Evolutionary conservation across 2,329 filamentous ascomycete genomes (phyloP).

Genomic region (Microdochium nivale): DNA sequence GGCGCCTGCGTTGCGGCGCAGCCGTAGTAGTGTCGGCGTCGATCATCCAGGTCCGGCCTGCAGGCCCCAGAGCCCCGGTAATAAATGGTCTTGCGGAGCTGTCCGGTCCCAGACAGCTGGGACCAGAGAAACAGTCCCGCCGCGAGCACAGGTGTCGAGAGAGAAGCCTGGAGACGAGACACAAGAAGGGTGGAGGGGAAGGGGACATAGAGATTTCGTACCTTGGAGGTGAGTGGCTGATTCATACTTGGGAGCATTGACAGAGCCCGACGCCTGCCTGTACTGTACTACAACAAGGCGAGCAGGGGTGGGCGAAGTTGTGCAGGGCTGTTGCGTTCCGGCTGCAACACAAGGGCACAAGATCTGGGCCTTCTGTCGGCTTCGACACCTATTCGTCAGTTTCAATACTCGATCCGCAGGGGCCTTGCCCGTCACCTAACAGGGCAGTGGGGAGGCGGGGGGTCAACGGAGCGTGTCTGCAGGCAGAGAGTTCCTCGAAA

Average conservation of each 20-base stretch:
- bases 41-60: neutral
- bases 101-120: neutral
- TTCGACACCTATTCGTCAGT: neutral
- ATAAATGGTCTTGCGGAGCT: neutral
- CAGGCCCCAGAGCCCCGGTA: neutral
- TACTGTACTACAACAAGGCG: neutral
- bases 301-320: neutral
- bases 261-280: neutral
- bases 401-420: neutral
- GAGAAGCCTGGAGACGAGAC: neutral
- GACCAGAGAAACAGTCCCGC: neutral
- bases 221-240: neutral
- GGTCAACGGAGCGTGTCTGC: neutral
- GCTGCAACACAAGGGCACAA: neutral
- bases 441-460: neutral
- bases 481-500: neutral
- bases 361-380: neutral
- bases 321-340: neutral
- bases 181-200: neutral
- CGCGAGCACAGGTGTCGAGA: neutral
- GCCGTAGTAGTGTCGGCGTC: neutral
- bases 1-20: neutral
- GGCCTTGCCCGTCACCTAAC: neutral
- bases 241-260: neutral
- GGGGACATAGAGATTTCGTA: neutral